A percentile compares a stretch with the other conserved stretches of the same genome.
Conservation (phyloP, 306 rosid genomes). For the Lathyrus oleraceus region DNA sequence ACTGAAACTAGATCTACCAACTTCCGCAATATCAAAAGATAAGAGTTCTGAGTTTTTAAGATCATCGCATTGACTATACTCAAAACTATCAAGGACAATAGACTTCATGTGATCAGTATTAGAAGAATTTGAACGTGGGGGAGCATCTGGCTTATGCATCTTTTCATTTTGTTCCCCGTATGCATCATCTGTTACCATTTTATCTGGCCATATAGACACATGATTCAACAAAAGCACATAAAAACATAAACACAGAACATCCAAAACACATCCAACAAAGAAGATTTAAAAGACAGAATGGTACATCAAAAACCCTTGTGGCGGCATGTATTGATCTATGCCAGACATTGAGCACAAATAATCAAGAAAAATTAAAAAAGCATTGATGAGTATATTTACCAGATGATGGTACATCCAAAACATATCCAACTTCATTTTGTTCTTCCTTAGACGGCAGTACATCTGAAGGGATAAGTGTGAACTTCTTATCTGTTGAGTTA, state of each 20-base stretch:
- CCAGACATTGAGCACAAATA: constrained; percentile 18
- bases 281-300: constrained; percentile 24
- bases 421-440: constrained; percentile 34
- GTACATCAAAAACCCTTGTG: neutral
- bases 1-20: constrained; percentile 37
- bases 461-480: constrained; percentile 36
- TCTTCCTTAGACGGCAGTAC: constrained; percentile 37
- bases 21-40: constrained; percentile 50
- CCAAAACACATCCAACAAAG: neutral
- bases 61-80: constrained; percentile 46
- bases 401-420: constrained; percentile 38
- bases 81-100: constrained; percentile 51
- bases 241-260: neutral
- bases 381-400: constrained; percentile 38
- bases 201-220: constrained; percentile 39
- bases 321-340: constrained; percentile 2
- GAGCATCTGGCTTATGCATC: constrained; percentile 35
- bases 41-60: constrained; percentile 33
- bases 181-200: constrained; percentile 37
- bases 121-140: constrained; percentile 31
- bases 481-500: constrained; percentile 48
- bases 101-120: constrained; percentile 40
- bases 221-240: constrained; percentile 5
- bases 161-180: constrained; percentile 37
- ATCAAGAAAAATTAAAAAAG: constrained; percentile 9